Base-by-base conservation (phyloP, 768 basidiomycete genomes). In the Hygrocybe punicea region DNA sequence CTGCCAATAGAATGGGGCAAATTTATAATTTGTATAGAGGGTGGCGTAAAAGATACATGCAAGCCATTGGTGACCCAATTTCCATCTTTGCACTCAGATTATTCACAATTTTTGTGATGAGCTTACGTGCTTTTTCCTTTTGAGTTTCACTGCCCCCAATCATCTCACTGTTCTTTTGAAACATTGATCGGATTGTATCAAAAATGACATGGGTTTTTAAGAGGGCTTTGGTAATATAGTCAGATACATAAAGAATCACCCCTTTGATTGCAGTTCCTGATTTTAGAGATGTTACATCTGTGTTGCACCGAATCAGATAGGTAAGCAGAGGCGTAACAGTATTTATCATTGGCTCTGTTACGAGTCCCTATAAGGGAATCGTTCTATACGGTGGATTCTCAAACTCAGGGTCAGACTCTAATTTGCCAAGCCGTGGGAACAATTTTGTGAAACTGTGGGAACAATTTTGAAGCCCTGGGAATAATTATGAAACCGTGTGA, bases 251-350 rank as follows among this genome's bases (percentile, higher is more conserved):
- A 11, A 63, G 56, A 1, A 70, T 60, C 3, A 71, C 62, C 9
- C 67, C 66, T 24, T 72, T 72, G 1, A 78, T 63, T 1, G 70
- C 67, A 14, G 75, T 76, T 7, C 75, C 73, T 23, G 73, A 74
- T 10, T 62, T 45, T 14, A 75, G 51, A 58, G 62, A 65, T 0
- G 66, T 71, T 1, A 69, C 65, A 63, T 78, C 72, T 21, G 74
- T 69, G 55, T 77, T 76, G 49, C 69, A 75, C 6, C 72, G 42
- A 6, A 72, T 25, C 6, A 73, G 36, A 52, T 71, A 73, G 21
- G 67, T 65, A 0, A 75, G 3, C 2, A 58, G 5, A 10, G 66
- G 55, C 6, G 69, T 66, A 16, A 68, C 63, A 3, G 66, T 71
- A 61, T 77, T 77, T 3, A 76, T 40, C 68, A 59, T 62, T 14